Evolutionary conservation across 2,329 filamentous ascomycete genomes (phyloP).

Genomic region (Fusarium irregulare): DNA sequence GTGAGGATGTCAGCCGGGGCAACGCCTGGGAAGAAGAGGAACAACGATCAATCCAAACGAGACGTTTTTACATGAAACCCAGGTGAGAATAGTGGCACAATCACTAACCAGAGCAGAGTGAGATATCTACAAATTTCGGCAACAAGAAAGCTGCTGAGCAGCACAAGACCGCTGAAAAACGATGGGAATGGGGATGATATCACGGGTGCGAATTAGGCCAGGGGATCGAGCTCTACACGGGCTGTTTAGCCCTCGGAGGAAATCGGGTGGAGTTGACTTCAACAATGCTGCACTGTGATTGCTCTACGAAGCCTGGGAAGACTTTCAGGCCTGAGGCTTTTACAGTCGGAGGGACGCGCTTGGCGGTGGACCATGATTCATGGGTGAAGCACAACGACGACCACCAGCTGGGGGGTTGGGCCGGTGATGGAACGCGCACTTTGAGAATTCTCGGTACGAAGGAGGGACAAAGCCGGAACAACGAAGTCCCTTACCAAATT

Average conservation of each 20-base stretch:
- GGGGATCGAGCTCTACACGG: conserved; percentile 43
- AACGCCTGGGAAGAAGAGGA: conserved; percentile 47
- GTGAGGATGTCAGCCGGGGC: conserved; percentile 52
- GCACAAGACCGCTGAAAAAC: conserved; percentile 20
- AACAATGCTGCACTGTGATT: conserved; percentile 47
- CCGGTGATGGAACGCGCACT: conserved; percentile 46
- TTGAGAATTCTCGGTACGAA: conserved; percentile 46
- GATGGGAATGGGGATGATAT: conserved; percentile 22
- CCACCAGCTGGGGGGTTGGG: conserved; percentile 40
- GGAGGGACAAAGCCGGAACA: conserved; percentile 43
- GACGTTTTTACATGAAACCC: conserved; percentile 47
- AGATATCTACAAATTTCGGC: conserved; percentile 7
- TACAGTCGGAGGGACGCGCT: conserved; percentile 47
- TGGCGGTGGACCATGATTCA: conserved; percentile 52
- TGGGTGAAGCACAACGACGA: conserved; percentile 44
- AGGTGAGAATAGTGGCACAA: conserved; percentile 35
- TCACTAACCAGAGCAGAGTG: conserved; percentile 7
- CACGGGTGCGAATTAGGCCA: conserved; percentile 46
- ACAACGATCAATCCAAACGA: conserved; percentile 46
- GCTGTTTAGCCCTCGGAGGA: conserved; percentile 50
- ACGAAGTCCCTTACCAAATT: conserved; percentile 37
- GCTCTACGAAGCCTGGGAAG: conserved; percentile 40
- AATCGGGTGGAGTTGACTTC: conserved; percentile 50
- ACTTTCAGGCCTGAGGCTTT: conserved; percentile 51
- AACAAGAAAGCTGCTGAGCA: conserved; percentile 10